These are phyloP conservation scores for Ophiocordyceps camponoti-leonardi DNA, from an alignment of 2,329 filamentous ascomycete species.

Conservation along the genomic window DNA sequence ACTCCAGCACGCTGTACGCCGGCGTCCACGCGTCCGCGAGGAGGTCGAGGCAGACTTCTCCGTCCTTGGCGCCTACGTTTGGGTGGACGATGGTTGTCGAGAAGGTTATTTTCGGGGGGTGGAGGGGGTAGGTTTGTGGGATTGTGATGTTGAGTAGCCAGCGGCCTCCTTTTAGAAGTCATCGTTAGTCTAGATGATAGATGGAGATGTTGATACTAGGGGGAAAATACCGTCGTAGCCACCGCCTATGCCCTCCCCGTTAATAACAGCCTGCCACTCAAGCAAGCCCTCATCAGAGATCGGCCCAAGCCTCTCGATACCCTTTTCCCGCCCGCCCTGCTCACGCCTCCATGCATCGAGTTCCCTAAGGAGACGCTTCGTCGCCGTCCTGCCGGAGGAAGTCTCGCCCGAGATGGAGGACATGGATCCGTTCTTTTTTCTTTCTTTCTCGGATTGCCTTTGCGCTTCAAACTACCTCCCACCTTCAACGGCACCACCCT, in stretches of 20 bases:
- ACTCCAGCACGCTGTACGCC: slow-evolving; percentile 63
- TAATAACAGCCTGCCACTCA: slow-evolving; percentile 41
- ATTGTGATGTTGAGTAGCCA: slow-evolving; percentile 71
- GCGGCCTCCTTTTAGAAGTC: slow-evolving; percentile 37
- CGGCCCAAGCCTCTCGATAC: slow-evolving; percentile 42
- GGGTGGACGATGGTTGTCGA: slow-evolving; percentile 73
- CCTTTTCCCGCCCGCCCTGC: slow-evolving; percentile 25
- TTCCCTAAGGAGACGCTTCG: slow-evolving; percentile 41
- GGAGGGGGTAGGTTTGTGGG: slow-evolving; percentile 61
- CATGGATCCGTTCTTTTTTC: background rate
- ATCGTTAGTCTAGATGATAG: background rate
- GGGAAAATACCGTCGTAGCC: slow-evolving; percentile 35
- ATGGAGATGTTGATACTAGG: background rate
- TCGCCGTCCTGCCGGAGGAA: slow-evolving; percentile 25
- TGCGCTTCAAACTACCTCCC: too few relatives aligned
- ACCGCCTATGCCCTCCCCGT: slow-evolving; percentile 34
- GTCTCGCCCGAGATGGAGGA: background rate
- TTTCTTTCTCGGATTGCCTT: background rate
- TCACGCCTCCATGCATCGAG: slow-evolving; percentile 35
- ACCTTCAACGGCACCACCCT: too few relatives aligned
- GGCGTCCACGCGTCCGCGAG: slow-evolving; percentile 69
- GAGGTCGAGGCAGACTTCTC: slow-evolving; percentile 89
- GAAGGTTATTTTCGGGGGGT: slow-evolving; percentile 65
- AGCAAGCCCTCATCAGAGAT: slow-evolving; percentile 36
- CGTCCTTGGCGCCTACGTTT: slow-evolving; percentile 53